These are phyloP conservation scores for Chlorophyllum brunneum DNA, from an alignment of 768 basidiomycete genomes.

Conservation along the genomic window DNA sequence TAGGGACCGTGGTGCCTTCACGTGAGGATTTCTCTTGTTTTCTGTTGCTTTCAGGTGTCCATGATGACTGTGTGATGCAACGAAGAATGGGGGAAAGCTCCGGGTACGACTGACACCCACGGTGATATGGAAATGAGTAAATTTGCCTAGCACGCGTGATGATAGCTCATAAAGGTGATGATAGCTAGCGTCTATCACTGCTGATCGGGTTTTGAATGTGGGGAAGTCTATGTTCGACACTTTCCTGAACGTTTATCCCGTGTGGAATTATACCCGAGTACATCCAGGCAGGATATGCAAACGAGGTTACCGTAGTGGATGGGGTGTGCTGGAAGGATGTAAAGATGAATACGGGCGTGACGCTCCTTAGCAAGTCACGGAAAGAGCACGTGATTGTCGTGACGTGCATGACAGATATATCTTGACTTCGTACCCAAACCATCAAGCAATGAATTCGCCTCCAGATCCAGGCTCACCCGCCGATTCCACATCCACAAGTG, in stretches of 20 bases:
- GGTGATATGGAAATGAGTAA: not conserved
- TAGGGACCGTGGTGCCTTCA: not conserved
- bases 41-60: not conserved
- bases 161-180: not conserved
- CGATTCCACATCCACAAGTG: slow-evolving; percentile 38
- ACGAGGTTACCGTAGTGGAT: no score
- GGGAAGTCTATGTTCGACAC: no score
- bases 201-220: no score
- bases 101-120: not conserved
- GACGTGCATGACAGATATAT: not conserved
- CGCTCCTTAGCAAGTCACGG: not conserved
- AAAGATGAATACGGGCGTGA: no score
- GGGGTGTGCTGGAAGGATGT: no score
- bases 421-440: not conserved
- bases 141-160: not conserved
- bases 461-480: slow-evolving; percentile 37
- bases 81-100: not conserved
- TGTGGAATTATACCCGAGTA: no score
- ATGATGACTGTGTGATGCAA: not conserved
- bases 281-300: no score
- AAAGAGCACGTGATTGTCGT: not conserved
- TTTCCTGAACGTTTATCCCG: no score
- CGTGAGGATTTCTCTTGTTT: not conserved
- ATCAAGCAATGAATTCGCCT: slow-evolving; percentile 34
- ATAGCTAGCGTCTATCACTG: no score